Evolutionary conservation across 345 rosid species (phyloP), one percentile per base, ranked within the genome.

Genomic region (Linum trigynum): DNA sequence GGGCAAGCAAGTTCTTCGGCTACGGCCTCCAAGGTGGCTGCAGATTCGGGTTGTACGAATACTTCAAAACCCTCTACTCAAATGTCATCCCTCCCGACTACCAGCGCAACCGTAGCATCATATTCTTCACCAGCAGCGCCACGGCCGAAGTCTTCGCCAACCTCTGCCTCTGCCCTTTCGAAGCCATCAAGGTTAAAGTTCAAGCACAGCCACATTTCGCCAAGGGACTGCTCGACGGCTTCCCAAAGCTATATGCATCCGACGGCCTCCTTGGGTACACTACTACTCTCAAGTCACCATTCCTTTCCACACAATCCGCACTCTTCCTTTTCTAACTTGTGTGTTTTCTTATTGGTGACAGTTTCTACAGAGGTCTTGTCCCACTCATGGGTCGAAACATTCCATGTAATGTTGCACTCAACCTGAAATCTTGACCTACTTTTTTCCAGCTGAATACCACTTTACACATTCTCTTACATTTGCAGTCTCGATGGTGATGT

Each of bases 1-100:
- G 83, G 90, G 76, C 82, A 1, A 77, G 80, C 63, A 83, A 81
- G 83, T 74, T 81, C 16, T 75, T 83, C 67, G 87, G 87, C 4
- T 85, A 83, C 65, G 90, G 87, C 70, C 77, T 64, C 68, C 84
- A 85, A 80, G 90, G 87, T 50, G 87, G 87, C 45, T 85, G 82
- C 69, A 73, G 86, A 76, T 85, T 81, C 7, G 82, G 86, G 35
- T 75, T 83, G 5, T 83, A 81, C 57, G 86, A 78, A 57, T 83
- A 85, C 56, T 83, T 85, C 83, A 85, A 83, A 77, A 73, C 67
- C 59, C 69, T 81, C 67, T 83, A 83, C 71, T 71, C 80, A 70
- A 76, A 79, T 65, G 67, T 79, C 4, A 62, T 81, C 62, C 80
- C 69, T 37, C 75, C 53, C 3, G 38, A 57, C 37, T 7, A 16